phyloP scores from a whole-genome alignment of 148 eudicot genomes.

The Amaranthus palmeri region DNA sequence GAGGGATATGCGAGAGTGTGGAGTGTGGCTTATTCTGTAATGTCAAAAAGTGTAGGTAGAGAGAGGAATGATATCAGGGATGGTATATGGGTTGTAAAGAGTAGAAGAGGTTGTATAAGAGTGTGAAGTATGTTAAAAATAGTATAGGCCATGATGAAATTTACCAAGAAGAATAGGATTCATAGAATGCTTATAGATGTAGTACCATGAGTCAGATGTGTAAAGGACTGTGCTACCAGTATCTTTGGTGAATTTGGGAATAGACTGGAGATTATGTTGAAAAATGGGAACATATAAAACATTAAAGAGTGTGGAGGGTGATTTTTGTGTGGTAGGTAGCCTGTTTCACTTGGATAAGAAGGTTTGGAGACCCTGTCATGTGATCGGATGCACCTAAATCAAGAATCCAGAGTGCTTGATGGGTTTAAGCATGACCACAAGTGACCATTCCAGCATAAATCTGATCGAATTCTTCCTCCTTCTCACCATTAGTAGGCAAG shows the following conservation, averaged over 20 bases:
- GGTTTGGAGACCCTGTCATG: neutral
- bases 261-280: neutral
- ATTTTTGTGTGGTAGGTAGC: neutral
- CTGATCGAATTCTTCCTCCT: neutral
- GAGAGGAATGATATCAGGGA: no score
- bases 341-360: neutral
- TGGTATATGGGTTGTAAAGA: no score
- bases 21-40: neutral
- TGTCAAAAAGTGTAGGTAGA: neutral
- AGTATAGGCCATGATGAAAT: no score
- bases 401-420: neutral
- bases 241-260: neutral
- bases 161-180: neutral
- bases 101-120: neutral
- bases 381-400: slow-evolving; percentile 1
- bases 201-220: neutral
- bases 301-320: neutral
- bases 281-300: neutral
- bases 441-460: neutral
- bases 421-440: neutral
- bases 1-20: neutral
- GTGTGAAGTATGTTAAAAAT: rapidly evolving
- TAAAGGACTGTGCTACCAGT: neutral
- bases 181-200: neutral
- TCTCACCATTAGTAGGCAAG: no score